Evolutionary conservation across 768 basidiomycete species (phyloP).

Genomic region (Lactarius trivialis): DNA sequence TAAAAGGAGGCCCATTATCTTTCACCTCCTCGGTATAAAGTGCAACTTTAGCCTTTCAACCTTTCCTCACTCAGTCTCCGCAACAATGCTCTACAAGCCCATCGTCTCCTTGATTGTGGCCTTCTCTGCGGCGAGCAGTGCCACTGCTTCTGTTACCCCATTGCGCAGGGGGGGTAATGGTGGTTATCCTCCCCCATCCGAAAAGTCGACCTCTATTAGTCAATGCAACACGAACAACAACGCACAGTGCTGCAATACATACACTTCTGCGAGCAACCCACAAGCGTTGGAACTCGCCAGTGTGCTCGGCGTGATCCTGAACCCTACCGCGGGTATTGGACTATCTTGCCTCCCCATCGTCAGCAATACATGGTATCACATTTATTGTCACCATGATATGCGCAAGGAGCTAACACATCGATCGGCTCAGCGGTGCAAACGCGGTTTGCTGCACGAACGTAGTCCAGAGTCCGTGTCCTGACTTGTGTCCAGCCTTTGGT

Average conservation of each 20-base stretch:
- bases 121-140: not conserved
- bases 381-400: not conserved
- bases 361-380: not conserved
- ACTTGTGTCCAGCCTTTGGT: not conserved
- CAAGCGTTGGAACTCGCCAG: rapidly evolving
- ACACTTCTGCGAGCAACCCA: not conserved
- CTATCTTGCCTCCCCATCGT: rapidly evolving
- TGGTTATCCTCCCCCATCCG: not conserved
- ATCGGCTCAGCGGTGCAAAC: not conserved
- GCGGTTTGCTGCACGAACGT: not conserved
- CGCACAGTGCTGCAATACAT: not conserved
- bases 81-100: slow-evolving; percentile 4
- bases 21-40: slow-evolving; percentile 1
- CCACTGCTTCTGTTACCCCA: not conserved
- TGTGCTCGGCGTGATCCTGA: not conserved
- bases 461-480: not conserved
- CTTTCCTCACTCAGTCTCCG: not conserved
- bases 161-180: not conserved
- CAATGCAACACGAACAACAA: not conserved
- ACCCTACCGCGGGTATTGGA: not conserved
- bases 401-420: not conserved
- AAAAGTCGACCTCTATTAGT: not conserved
- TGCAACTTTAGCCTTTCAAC: slow-evolving; percentile 1
- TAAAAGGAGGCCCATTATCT: not conserved
- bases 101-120: slow-evolving; percentile 2